Conservation (phyloP, 352 stramenopile species). For the Phytopythium vexans region DNA sequence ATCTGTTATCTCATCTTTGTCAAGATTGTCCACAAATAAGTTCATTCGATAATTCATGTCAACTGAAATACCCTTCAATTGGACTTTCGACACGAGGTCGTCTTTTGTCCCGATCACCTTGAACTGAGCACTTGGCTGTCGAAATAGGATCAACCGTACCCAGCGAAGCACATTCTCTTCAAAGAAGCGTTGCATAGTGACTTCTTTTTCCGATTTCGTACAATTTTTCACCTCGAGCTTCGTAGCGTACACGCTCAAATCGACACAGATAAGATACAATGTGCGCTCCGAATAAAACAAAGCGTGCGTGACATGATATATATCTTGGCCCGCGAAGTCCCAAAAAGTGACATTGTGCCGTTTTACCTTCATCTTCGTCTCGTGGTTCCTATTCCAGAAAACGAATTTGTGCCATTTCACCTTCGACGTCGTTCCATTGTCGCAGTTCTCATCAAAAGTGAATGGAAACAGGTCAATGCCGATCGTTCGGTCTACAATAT, state of each 20-base stretch:
- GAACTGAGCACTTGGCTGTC: slow-evolving; percentile 13
- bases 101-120: slow-evolving; percentile 13
- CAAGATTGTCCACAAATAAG: background rate
- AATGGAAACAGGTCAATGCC: slow-evolving; percentile 29
- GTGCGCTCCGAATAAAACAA: slow-evolving; percentile 15
- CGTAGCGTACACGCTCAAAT: slow-evolving; percentile 4
- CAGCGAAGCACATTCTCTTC: slow-evolving; percentile 12
- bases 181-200: slow-evolving; percentile 9
- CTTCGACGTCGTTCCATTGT: background rate
- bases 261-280: no score
- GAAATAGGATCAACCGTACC: slow-evolving; percentile 7
- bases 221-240: background rate
- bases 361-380: no score
- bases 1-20: background rate
- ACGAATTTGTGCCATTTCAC: no score
- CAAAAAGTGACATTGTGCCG: slow-evolving; percentile 14
- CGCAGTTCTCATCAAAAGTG: slow-evolving; percentile 12
- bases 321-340: slow-evolving; percentile 16
- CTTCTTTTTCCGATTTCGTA: no score
- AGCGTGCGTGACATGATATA: slow-evolving; percentile 15
- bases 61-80: background rate
- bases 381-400: no score
- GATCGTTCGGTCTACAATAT: slow-evolving; percentile 24
- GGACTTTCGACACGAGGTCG: slow-evolving; percentile 1
- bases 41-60: slow-evolving; percentile 4